phyloP scores from a whole-genome alignment of 768 basidiomycete genomes.

The Dioszegia crocea region DNA sequence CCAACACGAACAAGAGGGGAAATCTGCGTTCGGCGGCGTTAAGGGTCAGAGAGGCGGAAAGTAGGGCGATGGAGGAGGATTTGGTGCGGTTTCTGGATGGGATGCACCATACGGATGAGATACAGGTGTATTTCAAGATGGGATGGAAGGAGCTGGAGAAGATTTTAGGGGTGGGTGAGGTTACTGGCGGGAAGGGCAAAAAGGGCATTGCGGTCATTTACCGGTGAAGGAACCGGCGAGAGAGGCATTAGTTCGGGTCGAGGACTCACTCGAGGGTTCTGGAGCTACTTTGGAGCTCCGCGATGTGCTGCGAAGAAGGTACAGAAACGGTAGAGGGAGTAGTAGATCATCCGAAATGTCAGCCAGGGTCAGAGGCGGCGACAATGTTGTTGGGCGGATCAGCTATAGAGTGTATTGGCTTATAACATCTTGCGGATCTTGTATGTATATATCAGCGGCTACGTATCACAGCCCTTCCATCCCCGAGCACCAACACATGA shows the following conservation, averaged over 20 bases:
- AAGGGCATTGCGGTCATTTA: conserved; percentile 76
- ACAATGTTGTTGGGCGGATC: no score
- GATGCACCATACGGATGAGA: conserved; percentile 85
- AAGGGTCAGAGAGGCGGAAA: conserved; percentile 14
- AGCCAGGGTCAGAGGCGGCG: no score
- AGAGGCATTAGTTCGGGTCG: neutral
- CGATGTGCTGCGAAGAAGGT: no score
- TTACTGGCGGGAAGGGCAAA: conserved; percentile 61
- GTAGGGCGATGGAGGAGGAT: conserved; percentile 27
- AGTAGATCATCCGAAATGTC: no score
- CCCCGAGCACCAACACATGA: no score
- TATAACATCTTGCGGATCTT: no score
- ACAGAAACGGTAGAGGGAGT: no score
- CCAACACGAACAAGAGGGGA: neutral
- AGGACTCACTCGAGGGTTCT: neutral
- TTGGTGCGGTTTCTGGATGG: conserved; percentile 66
- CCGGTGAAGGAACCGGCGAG: conserved; percentile 41
- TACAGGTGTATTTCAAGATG: conserved; percentile 74
- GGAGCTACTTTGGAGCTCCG: no score
- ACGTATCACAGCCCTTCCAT: no score
- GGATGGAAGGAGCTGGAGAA: conserved; percentile 76
- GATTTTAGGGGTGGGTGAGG: conserved; percentile 55
- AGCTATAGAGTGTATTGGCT: no score
- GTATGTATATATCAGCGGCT: no score
- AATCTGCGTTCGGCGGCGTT: conserved; percentile 8